Evolutionary conservation across 768 basidiomycete genomes (phyloP), one percentile per base, ranked within the genome.

Genomic region (Lactarius deliciosus): DNA sequence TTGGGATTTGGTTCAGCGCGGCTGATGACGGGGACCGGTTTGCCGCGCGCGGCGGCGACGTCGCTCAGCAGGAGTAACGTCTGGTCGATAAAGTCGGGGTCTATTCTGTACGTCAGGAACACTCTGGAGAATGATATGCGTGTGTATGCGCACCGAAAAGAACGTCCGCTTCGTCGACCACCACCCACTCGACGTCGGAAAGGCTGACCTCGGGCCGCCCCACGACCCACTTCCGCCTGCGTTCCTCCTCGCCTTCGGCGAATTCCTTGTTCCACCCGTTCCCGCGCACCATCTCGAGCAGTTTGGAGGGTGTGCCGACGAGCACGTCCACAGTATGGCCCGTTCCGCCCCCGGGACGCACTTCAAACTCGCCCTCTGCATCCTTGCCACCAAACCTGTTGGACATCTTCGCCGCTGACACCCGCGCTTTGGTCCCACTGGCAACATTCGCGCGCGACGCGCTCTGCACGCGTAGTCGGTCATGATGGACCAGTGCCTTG

Each of bases 121-220:
- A 60, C 43, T 16, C 30, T 62, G 45, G 11, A 43, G 11, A 32
- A 47, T 38, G 47, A 47, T 16, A 57, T 60, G 6, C n/a, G 30
- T 32, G 32, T 32, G 32, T 7, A 54, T 15, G 76, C 83, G 59
- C 69, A 92, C 94, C 92, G 61, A 96, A 89, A 15, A 96, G 79
- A 58, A 97, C 86, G 74, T 96, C 95, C 0, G 95, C 94, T 73
- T 97, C 94, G 68, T 97, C 95, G 1, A 96, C 79, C 3, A 96
- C 81, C 7, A 96, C 88, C 93, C 93, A 96, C 72, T 96, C 92
- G 1, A 96, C 79, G 58, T 85, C 82, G 60, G 81, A 82, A 28
- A 94, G 76, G 2, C 86, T 82, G 77, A 92, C 82, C 72, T 87
- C 81, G 5, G 85, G 81, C 56, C 81, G 78, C 66, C 77, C 72